Percentiles rank a stretch among this genome's conserved stretches.
phyloP scores from a whole-genome alignment of 495 filamentous ascomycete genomes.

The Parmelia sp. region DNA sequence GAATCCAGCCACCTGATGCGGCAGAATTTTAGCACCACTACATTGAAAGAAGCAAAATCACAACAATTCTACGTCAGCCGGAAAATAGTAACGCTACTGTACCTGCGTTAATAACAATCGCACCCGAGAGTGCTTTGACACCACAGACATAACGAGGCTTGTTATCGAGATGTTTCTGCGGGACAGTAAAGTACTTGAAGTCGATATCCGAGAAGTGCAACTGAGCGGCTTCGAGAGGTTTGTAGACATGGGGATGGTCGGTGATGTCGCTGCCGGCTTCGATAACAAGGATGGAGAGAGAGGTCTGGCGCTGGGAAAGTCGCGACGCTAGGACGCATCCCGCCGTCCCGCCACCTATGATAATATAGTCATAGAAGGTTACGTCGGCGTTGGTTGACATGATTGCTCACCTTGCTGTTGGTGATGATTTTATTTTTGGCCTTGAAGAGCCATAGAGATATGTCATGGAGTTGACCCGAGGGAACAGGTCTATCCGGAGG shows the following conservation, averaged over 20 bases:
- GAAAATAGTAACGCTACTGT: background rate
- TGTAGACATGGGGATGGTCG: slow-evolving; percentile 24
- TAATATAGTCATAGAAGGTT: slow-evolving; percentile 30
- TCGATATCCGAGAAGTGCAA: slow-evolving; percentile 26
- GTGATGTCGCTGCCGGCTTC: slow-evolving; percentile 32
- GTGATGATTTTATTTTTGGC: too few species aligned
- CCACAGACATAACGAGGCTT: slow-evolving; percentile 35
- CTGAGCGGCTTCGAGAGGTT: slow-evolving; percentile 15
- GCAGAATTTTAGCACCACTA: background rate
- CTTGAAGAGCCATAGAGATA: too few species aligned
- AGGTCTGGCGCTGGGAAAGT: slow-evolving; percentile 21
- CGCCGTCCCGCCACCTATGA: slow-evolving; percentile 31
- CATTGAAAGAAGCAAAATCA: background rate
- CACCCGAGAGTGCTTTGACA: slow-evolving; percentile 40
- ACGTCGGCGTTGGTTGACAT: too few species aligned
- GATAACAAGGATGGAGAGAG: slow-evolving; percentile 29
- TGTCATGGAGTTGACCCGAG: too few species aligned
- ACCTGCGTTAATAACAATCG: slow-evolving; percentile 29
- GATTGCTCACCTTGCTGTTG: too few species aligned
- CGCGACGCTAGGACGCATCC: slow-evolving; percentile 30
- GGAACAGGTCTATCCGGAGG: too few species aligned
- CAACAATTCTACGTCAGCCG: background rate
- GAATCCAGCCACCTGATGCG: slow-evolving; percentile 26
- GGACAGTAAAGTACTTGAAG: slow-evolving; percentile 33
- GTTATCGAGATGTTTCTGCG: slow-evolving; percentile 33